Evolutionary conservation across 148 eudicot genomes (phyloP), one percentile per base, ranked within the genome.

Genomic region (Linanthus parryae): DNA sequence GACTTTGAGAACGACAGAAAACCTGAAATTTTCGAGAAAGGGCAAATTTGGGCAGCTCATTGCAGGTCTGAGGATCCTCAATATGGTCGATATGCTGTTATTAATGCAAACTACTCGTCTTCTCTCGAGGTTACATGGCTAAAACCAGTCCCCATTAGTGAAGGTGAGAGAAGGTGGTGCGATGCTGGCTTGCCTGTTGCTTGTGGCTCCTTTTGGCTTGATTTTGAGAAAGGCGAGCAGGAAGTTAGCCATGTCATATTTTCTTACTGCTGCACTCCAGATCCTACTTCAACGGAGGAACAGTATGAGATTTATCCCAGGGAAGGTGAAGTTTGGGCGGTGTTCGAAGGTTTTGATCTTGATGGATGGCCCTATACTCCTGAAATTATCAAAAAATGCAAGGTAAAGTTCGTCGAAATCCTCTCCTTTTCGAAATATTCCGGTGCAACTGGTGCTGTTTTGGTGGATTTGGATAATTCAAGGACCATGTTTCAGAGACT

Each of bases 271-370:
- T 69, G 74, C 48, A 38, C 52, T 7, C 63, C 64, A 65, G 40
- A 25, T 34, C 48, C 29, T 52, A 65, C 69, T 30, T 26, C 54
- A 16, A 77, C 73, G 14, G 48, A 57, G 33, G 78, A 81, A 20
- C 61, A 74, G 48, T 69, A 73, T 33, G 68, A 56, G 58, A 69
- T 81, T 44, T 67, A 60, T 57, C 88, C 88, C 16, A 79, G 58
- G 44, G 61, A 66, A 69, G 68, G 75, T 55, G 88, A 81, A 44
- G 62, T 81, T 57, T 81, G 88, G 88, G 88, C 88, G 41, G 44
- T 77, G 8, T 81, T 74, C 50, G 71, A 74, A 43, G 61, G 72
- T 40, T 77, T 78, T 78, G 63, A 54, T 36, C 78, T 78, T 10
- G 70, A 73, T 30, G 71, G 64, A 27, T 77, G 83, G 83, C 69